Evolutionary conservation across 163 green algal species (phyloP).

Genomic region (Scenedesmus sp.): DNA sequence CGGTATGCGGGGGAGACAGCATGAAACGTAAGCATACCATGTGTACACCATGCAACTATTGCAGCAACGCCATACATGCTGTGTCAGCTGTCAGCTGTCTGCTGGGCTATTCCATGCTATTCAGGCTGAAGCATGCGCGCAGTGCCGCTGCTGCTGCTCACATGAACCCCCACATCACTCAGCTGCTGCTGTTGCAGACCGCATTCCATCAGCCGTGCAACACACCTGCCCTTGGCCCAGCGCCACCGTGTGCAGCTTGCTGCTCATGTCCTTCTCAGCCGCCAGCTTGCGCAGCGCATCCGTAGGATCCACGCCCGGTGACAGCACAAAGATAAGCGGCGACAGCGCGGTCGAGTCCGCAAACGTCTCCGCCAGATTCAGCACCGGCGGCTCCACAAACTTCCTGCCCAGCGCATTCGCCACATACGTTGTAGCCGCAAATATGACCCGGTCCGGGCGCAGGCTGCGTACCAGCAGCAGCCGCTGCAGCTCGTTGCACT

Average conservation of each 20-base stretch:
- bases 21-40: too few species aligned
- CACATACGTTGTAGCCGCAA: slow-evolving; percentile 81
- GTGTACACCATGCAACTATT: neutral
- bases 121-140: neutral
- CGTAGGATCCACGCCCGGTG: slow-evolving; percentile 86
- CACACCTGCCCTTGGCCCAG: slow-evolving; percentile 86
- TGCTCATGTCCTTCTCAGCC: slow-evolving; percentile 64
- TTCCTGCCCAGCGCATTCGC: slow-evolving; percentile 81
- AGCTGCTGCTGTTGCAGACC: neutral
- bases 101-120: neutral
- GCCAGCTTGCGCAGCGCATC: slow-evolving; percentile 85
- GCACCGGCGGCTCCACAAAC: slow-evolving; percentile 87
- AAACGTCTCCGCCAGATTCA: slow-evolving; percentile 86
- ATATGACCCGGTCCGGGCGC: slow-evolving; percentile 82
- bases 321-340: slow-evolving; percentile 91
- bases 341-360: slow-evolving; percentile 71
- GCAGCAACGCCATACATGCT: neutral
- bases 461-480: slow-evolving; percentile 80
- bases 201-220: neutral
- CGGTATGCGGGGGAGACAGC: too few species aligned
- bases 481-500: slow-evolving; percentile 89
- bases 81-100: neutral
- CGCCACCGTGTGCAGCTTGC: slow-evolving; percentile 81
- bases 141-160: neutral
- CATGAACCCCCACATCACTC: neutral